Evolutionary conservation across 495 filamentous ascomycete genomes (phyloP), one percentile per base, ranked within the genome.

Genomic region (Chaetomidium leptoderma): DNA sequence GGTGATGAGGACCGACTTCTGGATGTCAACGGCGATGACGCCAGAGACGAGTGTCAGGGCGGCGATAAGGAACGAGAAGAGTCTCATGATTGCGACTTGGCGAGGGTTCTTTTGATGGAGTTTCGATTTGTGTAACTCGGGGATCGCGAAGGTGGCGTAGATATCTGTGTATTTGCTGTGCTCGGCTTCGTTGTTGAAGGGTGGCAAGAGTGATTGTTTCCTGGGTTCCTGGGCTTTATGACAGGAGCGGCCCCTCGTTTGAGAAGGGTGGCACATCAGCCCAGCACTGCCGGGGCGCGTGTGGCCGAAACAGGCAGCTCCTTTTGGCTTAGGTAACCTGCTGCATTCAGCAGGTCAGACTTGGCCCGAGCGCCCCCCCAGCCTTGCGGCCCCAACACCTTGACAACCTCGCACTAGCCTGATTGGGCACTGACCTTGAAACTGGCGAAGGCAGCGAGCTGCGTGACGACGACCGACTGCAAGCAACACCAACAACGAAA

Each of bases 1-100:
- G 64, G 81, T 88, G 66, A 96, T 78, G 58, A 95, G 81, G 49
- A 92, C 82, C 47, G 86, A 82, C 65, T 91, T 89, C 58, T 86
- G 79, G 56, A 74, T 60, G 42, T 79, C 78, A 24, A 81, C 74
- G 48, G 80, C 78, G 21, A 75, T 74, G 42, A 78, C 85, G 57
- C 83, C 72, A 39, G 75, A 76, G 54, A 72, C 58, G 54, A 82
- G 63, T 14, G 81, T 76, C 19, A 90, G 69, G 17, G 82, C 72
- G 17, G 78, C 78, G 42, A 87, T 61, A 50, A 84, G 58, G 44
- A 84, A 61, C 26, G 79, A 64, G 60, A 74, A 67, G 46, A 81
- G 64, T 69, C 80, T 87, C 88, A 91, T 91, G 6, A 26, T 78
- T 66, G 63, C 29, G 54, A 17, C 5, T 49, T 26, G n/a, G 24